Evolutionary conservation across 169 alveolate genomes (phyloP), one percentile per base, ranked within the genome.

Genomic region (Blepharisma undulans): DNA sequence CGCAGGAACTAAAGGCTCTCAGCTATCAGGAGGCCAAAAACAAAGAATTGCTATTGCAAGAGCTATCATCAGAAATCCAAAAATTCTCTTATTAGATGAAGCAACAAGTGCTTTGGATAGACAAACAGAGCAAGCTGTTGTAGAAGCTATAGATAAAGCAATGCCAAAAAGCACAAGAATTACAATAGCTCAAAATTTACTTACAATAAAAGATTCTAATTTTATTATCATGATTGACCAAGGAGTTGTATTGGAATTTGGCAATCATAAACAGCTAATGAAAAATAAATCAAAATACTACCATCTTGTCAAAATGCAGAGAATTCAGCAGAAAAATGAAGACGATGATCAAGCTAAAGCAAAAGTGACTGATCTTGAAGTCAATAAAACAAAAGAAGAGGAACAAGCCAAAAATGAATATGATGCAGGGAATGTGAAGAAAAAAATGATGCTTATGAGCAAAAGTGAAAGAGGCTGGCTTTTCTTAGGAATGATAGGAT

Each of bases 41-140:
- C 93, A 95, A 90, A 94, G 98, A 93, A 90, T 95, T n/a, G 97
- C 97, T 30, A 92, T 96, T 4, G 97, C 97, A 4, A 92, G 98
- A 93, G 97, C 97, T 16, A 76, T 96, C 8, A 60, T 96, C 6
- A 92, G 93, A 60, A 90, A 92, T 25, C 93, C 94, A n/a, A 84
- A 92, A 76, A 84, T 96, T 19, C 74, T 96, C 22, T 34, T 96
- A 48, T 89, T 96, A 12, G 98, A 96, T 90, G 98, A 96, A 84
- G 97, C 98, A 4, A 96, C 98, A 18, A 91, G 95, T 90, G 98
- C 98, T 77, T 79, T 94, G 19, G 98, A 96, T 86, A 91, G 94
- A 92, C 84, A 84, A 77, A 97, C 93, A 87, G 98, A 97, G 91
- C 86, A 86, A 82, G 94, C 88, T 59, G 96, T 97, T 33, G 92